These are phyloP conservation scores for Penicillium macrosclerotiorum DNA, from an alignment of 495 filamentous ascomycete species.

Conservation along the genomic window DNA sequence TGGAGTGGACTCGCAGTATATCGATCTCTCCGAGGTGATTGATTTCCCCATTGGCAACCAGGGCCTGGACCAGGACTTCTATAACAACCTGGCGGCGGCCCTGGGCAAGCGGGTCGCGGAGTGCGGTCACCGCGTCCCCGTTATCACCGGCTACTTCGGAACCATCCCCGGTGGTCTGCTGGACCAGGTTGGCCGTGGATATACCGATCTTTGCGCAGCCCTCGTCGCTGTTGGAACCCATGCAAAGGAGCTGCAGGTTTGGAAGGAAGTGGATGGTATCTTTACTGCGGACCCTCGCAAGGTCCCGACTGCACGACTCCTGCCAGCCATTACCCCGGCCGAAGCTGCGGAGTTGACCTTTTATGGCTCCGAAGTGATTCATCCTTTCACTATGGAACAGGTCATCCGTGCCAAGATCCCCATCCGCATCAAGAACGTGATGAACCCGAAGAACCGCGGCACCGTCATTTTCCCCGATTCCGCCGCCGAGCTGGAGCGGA, in stretches of 20 bases:
- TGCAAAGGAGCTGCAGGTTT: conserved; percentile 81
- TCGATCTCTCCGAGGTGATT: conserved; percentile 78
- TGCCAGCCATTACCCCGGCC: conserved; percentile 76
- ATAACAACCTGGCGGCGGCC: conserved; percentile 61
- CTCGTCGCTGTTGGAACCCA: conserved; percentile 74
- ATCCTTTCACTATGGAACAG: conserved; percentile 98
- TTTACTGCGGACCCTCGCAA: conserved; percentile 87
- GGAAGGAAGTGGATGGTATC: conserved; percentile 93
- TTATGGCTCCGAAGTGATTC: conserved; percentile 93
- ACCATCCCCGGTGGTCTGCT: conserved; percentile 78
- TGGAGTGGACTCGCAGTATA: conserved; percentile 77
- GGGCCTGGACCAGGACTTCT: conserved; percentile 77
- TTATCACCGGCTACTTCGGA: conserved; percentile 85
- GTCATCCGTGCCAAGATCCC: conserved; percentile 89
- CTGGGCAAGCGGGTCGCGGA: conserved; percentile 66
- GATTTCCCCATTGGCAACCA: conserved; percentile 54
- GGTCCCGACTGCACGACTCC: conserved; percentile 76
- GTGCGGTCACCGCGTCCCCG: conserved; percentile 69
- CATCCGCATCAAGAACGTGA: conserved; percentile 97
- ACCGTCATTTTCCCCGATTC: conserved; percentile 74
- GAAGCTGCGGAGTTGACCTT: conserved; percentile 91
- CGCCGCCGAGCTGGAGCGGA: conserved; percentile 43
- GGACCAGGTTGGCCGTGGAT: conserved; percentile 78
- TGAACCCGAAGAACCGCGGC: conserved; percentile 83
- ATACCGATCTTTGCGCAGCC: conserved; percentile 87